A percentile compares a stretch with the other conserved stretches of the same genome.
Conservation (phyloP, 78 protist genomes). For the Dictyostelium capitatum region DNA sequence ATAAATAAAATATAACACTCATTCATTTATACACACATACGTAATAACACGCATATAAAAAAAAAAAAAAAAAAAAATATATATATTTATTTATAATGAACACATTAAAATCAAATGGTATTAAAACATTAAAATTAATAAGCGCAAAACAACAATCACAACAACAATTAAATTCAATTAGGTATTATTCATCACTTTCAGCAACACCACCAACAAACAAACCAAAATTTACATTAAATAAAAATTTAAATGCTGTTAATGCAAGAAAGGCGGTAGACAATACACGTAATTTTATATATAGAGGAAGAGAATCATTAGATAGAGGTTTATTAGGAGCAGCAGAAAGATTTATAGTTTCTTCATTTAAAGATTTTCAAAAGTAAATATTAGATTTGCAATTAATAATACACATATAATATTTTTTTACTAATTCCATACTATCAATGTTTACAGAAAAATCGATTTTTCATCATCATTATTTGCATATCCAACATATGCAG, state of each 20-base stretch:
- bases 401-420: too few relatives aligned
- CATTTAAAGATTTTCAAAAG: conserved; percentile 17
- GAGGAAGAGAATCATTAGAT: conserved; percentile 21
- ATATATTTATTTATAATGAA: too few relatives aligned
- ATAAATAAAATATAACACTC: too few relatives aligned
- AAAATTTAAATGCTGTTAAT: background rate
- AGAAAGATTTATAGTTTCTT: conserved; percentile 10
- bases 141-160: too few relatives aligned
- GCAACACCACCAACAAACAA: background rate
- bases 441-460: background rate
- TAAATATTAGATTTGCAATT: too few relatives aligned
- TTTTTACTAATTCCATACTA: too few relatives aligned
- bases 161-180: background rate
- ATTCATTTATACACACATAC: too few relatives aligned
- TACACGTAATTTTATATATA: conserved; percentile 4
- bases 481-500: conserved; percentile 46
- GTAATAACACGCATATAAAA: too few relatives aligned
- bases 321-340: conserved; percentile 32
- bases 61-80: too few relatives aligned
- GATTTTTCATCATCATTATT: conserved; percentile 55
- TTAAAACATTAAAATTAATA: too few relatives aligned
- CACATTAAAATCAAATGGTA: too few relatives aligned
- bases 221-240: background rate
- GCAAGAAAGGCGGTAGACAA: background rate
- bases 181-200: conserved; percentile 13